Evolutionary conservation across 345 rosid genomes (phyloP), one percentile per base, ranked within the genome.

Genomic region (Eucalyptus marginata): DNA sequence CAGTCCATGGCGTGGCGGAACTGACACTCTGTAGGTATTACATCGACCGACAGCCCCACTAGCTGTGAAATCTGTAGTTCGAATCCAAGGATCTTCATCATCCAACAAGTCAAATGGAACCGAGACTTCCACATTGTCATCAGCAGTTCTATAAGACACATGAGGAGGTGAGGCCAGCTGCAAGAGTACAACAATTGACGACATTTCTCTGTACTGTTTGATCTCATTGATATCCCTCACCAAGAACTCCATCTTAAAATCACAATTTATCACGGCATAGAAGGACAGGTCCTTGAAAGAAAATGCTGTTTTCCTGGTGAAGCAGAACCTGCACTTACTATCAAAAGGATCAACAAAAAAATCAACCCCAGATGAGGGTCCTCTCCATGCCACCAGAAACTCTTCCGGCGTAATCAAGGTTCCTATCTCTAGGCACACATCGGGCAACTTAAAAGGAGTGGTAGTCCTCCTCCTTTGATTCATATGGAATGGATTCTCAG

Each of bases 71-170:
- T 97, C 99, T 56, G 98, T 96, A 59, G 99, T 96, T 83, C 99
- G 93, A 88, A 97, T 96, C 99, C 99, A 97, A 89, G 99, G 99
- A 89, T 97, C 99, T 90, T 97, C 99, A 90, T 97, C 99, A 90
- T 97, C 99, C 92, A 97, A 91, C 91, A 96, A 86, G 90, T 96
- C 97, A 68, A 89, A 92, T 36, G 97, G 93, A 59, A 92, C 94
- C 5, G 90, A 87, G 47, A 89, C 94, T 83, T 94, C 88, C 15
- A 95, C 91, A 40, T 96, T 97, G 90, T 97, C 99, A 89, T 96
- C 96, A 4, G 99, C 98, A 79, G 99, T 96, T 92, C 99, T 93
- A 88, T 97, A 97, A 94, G 95, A 97, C 49, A 96, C 92, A 86
- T 89, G 89, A 64, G 99, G 99, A 52, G 98, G 90, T 8, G 96